Base-by-base conservation (phyloP, 306 rosid genomes). In the Delonix regia region DNA sequence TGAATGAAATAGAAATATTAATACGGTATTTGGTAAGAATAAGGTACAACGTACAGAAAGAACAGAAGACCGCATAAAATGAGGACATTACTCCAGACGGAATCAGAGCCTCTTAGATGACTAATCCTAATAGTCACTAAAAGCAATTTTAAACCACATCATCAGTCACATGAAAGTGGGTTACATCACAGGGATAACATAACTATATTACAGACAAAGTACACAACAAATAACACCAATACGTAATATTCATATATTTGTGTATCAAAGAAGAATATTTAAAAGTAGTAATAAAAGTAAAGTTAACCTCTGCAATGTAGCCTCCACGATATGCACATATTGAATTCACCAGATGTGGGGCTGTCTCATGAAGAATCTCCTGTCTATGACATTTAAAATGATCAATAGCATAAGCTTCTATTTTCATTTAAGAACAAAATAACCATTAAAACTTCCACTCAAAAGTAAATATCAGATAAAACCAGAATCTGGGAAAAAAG, bases 261-360 rank as follows among this genome's bases (percentile, higher is more conserved):
- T 19, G 12, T 59, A 52, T 65, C 28, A 39, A 25, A 44, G 60
- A 44, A 34, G 24, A 21, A 27, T n/a, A 47, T 61, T 16, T 25
- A 45, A 56, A 42, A 38, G 25, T 11, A 51, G 42, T 19, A 33
- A 56, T 24, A 55, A 3, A 73, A 27, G 28, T 48, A 74, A 44
- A 48, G 49, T 78, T 59, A 72, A 88, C 99, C 97, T 87, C 87
- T 48, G 99, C 92, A 63, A 90, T 79, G 80, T 95, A 95, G 80
- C 99, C 98, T 42, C 90, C 99, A 25, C 97, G 99, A 82, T 95
- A 95, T 56, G 88, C 91, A 71, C 96, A 86, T 78, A 95, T 81
- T 78, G 91, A 82, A 53, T 88, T 88, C 45, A 81, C 89, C 74
- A 92, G 86, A 86, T 82, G 87, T 0, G 97, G 89, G 63, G 94